These are phyloP conservation scores for Neurospora africana DNA, from an alignment of 495 filamentous ascomycete species.

Conservation along the genomic window DNA sequence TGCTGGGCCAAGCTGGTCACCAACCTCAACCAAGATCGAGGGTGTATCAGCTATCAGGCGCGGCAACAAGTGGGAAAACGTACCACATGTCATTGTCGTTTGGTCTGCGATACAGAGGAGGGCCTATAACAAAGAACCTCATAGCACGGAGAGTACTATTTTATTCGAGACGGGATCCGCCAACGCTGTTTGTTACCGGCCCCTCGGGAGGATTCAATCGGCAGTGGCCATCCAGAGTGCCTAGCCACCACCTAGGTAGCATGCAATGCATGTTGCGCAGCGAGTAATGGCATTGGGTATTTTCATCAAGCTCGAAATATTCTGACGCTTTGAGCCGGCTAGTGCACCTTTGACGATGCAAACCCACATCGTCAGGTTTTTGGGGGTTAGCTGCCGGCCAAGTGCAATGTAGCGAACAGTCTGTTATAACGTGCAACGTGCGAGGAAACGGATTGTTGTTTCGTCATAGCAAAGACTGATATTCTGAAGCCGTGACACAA, in stretches of 20 bases:
- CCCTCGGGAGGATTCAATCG: constrained; percentile 7
- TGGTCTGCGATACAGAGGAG: neutral
- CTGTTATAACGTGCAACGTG: neutral
- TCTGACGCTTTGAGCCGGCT: constrained; percentile 10
- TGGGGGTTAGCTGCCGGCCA: neutral
- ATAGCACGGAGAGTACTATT: neutral
- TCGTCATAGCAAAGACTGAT: neutral
- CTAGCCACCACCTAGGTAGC: neutral
- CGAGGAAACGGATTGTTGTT: neutral
- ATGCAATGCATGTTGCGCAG: constrained; percentile 13
- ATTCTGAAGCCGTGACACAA: neutral
- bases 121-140: neutral
- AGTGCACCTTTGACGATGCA: constrained; percentile 4
- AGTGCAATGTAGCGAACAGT: neutral
- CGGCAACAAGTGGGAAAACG: neutral
- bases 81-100: neutral
- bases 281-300: constrained; percentile 1
- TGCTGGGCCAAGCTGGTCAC: constrained; percentile 1
- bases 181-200: constrained; percentile 8
- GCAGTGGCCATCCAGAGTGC: neutral
- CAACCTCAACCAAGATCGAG: neutral
- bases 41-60: neutral
- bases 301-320: neutral
- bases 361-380: neutral
- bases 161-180: neutral